These are phyloP conservation scores for Pezicula carpinea DNA, from an alignment of 2,329 filamentous ascomycete species.

Conservation along the genomic window DNA sequence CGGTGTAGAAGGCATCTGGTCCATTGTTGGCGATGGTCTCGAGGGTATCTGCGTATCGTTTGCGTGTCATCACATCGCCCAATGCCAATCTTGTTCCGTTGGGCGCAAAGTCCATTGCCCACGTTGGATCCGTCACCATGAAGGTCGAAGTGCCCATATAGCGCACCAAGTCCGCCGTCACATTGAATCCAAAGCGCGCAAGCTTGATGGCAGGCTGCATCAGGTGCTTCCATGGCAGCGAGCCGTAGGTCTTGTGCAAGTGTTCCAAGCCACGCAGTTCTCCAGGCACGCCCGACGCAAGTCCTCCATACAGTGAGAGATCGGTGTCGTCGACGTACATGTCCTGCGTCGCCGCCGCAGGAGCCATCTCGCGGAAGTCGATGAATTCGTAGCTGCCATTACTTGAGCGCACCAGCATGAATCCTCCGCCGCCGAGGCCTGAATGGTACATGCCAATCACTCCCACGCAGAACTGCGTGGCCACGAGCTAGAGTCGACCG, in stretches of 20 bases:
- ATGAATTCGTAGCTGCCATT: conserved; percentile 63
- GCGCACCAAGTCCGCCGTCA: conserved; percentile 56
- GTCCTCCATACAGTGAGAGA: conserved; percentile 50
- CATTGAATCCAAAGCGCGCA: conserved; percentile 56
- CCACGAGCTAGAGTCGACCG: conserved; percentile 47
- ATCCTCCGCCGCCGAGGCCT: conserved; percentile 64
- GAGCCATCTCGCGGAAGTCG: conserved; percentile 66
- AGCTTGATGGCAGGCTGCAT: conserved; percentile 55
- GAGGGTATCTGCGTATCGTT: conserved; percentile 75
- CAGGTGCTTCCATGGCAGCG: conserved; percentile 48
- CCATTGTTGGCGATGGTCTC: conserved; percentile 72
- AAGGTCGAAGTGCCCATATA: conserved; percentile 62
- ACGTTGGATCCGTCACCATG: conserved; percentile 64
- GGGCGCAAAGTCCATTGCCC: conserved; percentile 85
- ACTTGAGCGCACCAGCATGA: conserved; percentile 54
- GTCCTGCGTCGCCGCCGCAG: conserved; percentile 52
- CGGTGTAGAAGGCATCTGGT: conserved; percentile 68
- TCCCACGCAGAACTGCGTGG: conserved; percentile 48
- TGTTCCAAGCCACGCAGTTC: conserved; percentile 36
- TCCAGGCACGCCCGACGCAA: conserved; percentile 51
- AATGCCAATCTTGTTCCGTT: conserved; percentile 67
- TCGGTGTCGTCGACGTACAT: conserved; percentile 57
- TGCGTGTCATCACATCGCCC: conserved; percentile 75
- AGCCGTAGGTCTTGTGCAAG: conserved; percentile 42
- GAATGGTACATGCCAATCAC: conserved; percentile 50